Evolutionary conservation across 768 basidiomycete species (phyloP), one percentile per base, ranked within the genome.

Genomic region (Boletus coccyginus): DNA sequence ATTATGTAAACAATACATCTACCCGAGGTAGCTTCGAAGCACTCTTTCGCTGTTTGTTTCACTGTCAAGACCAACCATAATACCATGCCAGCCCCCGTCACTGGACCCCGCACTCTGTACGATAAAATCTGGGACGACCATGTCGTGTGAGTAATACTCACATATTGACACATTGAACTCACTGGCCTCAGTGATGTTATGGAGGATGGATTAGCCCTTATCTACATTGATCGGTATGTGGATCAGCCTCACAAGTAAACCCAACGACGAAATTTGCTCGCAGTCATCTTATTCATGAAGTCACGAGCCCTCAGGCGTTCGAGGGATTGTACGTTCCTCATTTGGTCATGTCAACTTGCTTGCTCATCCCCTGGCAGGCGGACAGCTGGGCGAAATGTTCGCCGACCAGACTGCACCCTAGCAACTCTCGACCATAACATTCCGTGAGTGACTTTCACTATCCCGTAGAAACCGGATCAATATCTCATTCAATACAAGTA

Each of bases 81-180:
- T 46, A 44, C n/a, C 33, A 87, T 87, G 86, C 82, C 85, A 43
- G 78, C 75, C 33, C 73, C 83, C n/a, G 72, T 79, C 17, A 62
- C 76, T 52, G 73, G 78, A 21, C 92, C 93, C 11, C 86, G 93
- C 58, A 98, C 96, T 36, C 79, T 98, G 32, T 97, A 98, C 74
- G 96, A 98, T 75, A 98, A 98, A 77, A 93, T 98, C 61, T 97
- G 92, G 86, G 93, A 97, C 62, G 94, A 98, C 70, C 96, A 98
- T 75, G 84, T 96, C 67, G 89, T 98, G 85, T 93, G 65, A 59
- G 90, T 61, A 32, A 50, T 48, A 13, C 16, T 11, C 27, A 32
- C 36, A 29, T 71, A 50, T 46, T 52, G 54, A 51, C 38, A 51
- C 38, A n/a, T 39, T 17, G 12, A 52, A 21, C 55, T 67, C 48